Conservation (phyloP, 805 yeast genomes). For the Metschnikowia aberdeeniae region DNA sequence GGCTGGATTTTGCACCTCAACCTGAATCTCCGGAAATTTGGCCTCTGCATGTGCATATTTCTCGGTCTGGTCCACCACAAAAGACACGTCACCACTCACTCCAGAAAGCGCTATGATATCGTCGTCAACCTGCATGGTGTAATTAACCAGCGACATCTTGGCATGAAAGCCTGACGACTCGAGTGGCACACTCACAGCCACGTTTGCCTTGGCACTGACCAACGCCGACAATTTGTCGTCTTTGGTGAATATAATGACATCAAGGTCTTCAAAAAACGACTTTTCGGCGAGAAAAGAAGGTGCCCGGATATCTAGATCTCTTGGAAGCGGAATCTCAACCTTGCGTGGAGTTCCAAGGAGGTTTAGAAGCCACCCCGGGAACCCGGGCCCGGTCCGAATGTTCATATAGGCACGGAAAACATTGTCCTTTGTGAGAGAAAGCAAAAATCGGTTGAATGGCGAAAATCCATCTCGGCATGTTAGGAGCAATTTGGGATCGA, state of each 20-base stretch:
- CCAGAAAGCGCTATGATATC: not conserved
- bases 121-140: not conserved
- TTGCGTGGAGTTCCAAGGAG: not conserved
- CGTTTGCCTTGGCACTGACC: not conserved
- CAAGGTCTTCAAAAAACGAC: not conserved
- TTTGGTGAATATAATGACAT: not conserved
- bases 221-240: not conserved
- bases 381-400: not conserved
- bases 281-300: not conserved
- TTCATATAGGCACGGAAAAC: constrained; percentile 4
- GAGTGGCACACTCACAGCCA: not conserved
- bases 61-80: not conserved
- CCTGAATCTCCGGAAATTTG: not conserved
- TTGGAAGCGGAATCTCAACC: not conserved
- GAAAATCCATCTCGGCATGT: constrained; percentile 21
- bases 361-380: constrained; percentile 1
- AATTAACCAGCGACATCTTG: not conserved
- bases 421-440: constrained; percentile 17
- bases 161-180: not conserved
- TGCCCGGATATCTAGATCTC: not conserved
- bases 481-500: constrained; percentile 18
- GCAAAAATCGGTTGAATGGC: constrained; percentile 21
- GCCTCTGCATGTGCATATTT: not conserved
- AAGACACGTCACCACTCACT: not conserved
- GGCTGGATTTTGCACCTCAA: not conserved